These are phyloP conservation scores for Hyaloscypha bicolor DNA, from an alignment of 495 filamentous ascomycete species.

Conservation along the genomic window DNA sequence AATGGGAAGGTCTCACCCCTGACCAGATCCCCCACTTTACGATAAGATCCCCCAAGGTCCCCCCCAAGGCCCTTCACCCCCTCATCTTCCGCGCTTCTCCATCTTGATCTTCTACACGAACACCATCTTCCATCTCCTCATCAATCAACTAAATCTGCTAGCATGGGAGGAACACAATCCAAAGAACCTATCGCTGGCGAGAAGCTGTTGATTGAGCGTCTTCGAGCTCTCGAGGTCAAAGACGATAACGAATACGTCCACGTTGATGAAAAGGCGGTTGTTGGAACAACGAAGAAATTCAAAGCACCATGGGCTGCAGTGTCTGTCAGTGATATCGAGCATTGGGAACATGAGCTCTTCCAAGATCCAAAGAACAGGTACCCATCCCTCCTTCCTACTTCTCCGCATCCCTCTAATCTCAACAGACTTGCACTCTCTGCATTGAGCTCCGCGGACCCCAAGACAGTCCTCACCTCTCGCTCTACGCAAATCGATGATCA, in stretches of 20 bases:
- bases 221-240: conserved; percentile 42
- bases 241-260: conserved; percentile 51
- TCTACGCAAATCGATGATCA: conserved; percentile 61
- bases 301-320: conserved; percentile 38
- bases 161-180: conserved; percentile 53
- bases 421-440: conserved; percentile 66
- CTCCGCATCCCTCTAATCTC: background rate
- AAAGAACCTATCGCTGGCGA: conserved; percentile 40
- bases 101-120: background rate
- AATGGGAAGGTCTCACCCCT: too few relatives aligned
- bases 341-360: conserved; percentile 64
- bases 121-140: background rate
- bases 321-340: conserved; percentile 45
- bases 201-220: conserved; percentile 46
- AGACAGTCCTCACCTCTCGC: conserved; percentile 56
- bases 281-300: conserved; percentile 19
- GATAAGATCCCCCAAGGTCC: too few relatives aligned
- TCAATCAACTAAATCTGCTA: conserved; percentile 3
- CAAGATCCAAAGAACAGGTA: conserved; percentile 65
- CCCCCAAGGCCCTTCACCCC: background rate
- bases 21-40: too few relatives aligned
- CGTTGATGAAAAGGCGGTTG: conserved; percentile 38
- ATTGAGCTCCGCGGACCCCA: conserved; percentile 57
- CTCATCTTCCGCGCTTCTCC: background rate
- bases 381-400: conserved; percentile 2